Evolutionary conservation across 2,329 filamentous ascomycete species (phyloP).

Genomic region (Talaromyces albobiverticillius): DNA sequence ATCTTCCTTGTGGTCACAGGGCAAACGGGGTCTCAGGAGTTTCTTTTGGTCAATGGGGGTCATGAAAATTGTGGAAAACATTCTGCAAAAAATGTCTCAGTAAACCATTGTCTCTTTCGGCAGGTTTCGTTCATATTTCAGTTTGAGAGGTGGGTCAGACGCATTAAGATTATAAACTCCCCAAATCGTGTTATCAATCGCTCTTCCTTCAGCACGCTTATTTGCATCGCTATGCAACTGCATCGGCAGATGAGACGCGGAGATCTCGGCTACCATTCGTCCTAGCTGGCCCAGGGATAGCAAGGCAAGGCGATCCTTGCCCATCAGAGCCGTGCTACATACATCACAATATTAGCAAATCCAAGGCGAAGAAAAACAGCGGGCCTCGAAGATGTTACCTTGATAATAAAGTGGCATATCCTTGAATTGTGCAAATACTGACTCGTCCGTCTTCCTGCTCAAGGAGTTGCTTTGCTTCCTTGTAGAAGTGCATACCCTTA

Average conservation of each 20-base stretch:
- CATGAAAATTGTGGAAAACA: slow-evolving; percentile 16
- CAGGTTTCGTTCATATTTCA: not conserved
- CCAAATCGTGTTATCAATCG: slow-evolving; percentile 14
- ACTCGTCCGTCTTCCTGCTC: slow-evolving; percentile 30
- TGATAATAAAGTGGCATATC: slow-evolving; percentile 28
- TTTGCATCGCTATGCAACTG: slow-evolving; percentile 19
- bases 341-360: not conserved
- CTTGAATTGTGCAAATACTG: slow-evolving; percentile 29
- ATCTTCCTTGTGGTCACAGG: slow-evolving; percentile 9
- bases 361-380: not conserved
- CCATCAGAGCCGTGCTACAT: slow-evolving; percentile 29
- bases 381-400: slow-evolving; percentile 24
- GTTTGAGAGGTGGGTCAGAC: slow-evolving; percentile 13
- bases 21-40: slow-evolving; percentile 11
- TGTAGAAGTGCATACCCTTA: slow-evolving; percentile 30
- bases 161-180: slow-evolving; percentile 16
- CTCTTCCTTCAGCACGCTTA: slow-evolving; percentile 12
- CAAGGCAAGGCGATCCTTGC: slow-evolving; percentile 31
- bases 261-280: slow-evolving; percentile 24
- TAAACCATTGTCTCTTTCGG: slow-evolving; percentile 1
- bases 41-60: slow-evolving; percentile 12
- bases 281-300: slow-evolving; percentile 26
- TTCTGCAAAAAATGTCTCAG: slow-evolving; percentile 15
- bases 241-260: slow-evolving; percentile 15
- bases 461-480: slow-evolving; percentile 30